Evolutionary conservation across 345 rosid genomes (phyloP).

Genomic region (Reutealis trisperma): DNA sequence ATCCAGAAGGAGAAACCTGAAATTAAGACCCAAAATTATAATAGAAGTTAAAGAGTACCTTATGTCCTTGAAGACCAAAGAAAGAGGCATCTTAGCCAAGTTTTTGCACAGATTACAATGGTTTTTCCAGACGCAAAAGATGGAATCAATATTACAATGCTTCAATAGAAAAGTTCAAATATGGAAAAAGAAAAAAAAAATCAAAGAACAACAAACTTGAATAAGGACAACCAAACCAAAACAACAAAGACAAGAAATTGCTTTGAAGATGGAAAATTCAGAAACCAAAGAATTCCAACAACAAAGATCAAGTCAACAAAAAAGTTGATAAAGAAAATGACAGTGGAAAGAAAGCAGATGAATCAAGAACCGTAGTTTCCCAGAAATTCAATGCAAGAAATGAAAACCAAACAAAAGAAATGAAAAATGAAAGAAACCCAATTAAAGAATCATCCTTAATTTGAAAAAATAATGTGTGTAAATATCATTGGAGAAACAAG

Average conservation of each 20-base stretch:
- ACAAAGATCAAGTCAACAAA: neutral
- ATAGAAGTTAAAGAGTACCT: slow-evolving; percentile 28
- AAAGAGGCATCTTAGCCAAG: slow-evolving; percentile 30
- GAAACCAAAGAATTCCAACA: neutral
- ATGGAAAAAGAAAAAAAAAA: neutral
- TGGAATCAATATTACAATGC: neutral
- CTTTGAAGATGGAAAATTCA: no score
- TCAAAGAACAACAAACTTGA: neutral
- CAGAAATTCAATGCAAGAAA: neutral
- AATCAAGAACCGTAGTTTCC: neutral
- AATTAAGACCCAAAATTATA: neutral
- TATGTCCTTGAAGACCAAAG: slow-evolving; percentile 38
- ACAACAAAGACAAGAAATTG: neutral
- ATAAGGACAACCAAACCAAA: neutral
- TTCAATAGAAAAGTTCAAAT: neutral
- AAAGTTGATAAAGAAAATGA: neutral
- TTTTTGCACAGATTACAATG: slow-evolving; percentile 18
- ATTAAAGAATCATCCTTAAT: neutral
- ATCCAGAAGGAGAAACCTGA: neutral
- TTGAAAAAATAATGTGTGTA: neutral
- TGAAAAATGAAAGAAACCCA: neutral
- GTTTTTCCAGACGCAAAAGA: neutral
- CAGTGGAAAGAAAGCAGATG: neutral
- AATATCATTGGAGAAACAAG: neutral
- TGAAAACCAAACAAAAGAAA: neutral